Percentiles rank a stretch among this genome's conserved stretches.
phyloP scores from a whole-genome alignment of 2,329 filamentous ascomycete species.

The Talaromyces verruculosus region DNA sequence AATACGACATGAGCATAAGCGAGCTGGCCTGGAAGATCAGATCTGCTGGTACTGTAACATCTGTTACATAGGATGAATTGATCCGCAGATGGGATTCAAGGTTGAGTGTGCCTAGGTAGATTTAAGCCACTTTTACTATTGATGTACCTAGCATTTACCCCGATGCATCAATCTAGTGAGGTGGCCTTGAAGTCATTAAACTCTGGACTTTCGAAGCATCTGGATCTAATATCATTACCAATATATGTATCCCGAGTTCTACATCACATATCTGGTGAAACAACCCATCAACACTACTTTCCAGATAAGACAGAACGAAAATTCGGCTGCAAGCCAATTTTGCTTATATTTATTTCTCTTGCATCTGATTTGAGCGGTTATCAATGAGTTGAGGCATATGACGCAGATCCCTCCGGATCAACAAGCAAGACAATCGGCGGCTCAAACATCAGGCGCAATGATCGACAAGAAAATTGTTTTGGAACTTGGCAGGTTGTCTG shows the following conservation, averaged over 20 bases:
- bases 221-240: not conserved
- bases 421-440: not conserved
- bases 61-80: not conserved
- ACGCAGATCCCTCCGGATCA: not conserved
- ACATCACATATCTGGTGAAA: not conserved
- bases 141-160: not conserved
- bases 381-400: not conserved
- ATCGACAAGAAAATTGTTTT: not conserved
- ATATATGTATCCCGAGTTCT: not conserved
- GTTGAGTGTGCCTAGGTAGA: not conserved
- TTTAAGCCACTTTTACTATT: not conserved
- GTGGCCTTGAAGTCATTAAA: not conserved
- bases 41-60: not conserved
- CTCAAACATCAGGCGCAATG: conserved; percentile 1
- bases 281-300: not conserved
- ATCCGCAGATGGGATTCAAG: not conserved
- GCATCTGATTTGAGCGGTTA: not conserved
- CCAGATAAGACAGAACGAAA: not conserved
- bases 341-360: not conserved
- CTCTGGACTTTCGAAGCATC: not conserved
- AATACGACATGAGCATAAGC: not conserved
- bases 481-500: not conserved
- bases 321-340: not conserved
- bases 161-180: not conserved
- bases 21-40: not conserved